phyloP scores from a whole-genome alignment of 805 yeast genomes.

The Monosporozyma aquatica region DNA sequence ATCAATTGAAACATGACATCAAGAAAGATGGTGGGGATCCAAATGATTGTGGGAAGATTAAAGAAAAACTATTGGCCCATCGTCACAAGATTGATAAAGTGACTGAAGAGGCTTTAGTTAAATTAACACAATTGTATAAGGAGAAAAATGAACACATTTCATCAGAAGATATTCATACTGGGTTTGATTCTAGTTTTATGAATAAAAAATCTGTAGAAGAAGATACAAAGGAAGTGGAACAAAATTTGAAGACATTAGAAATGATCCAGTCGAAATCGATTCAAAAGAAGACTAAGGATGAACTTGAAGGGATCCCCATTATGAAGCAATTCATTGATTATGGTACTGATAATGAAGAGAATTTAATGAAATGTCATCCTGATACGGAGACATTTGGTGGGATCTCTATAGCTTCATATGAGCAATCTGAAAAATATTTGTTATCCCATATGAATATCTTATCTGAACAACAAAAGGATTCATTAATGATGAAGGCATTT shows the following conservation, averaged over 20 bases:
- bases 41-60: slow-evolving; percentile 32
- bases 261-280: background rate
- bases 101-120: slow-evolving; percentile 51
- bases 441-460: slow-evolving; percentile 58
- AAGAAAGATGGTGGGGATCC: slow-evolving; percentile 38
- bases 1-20: slow-evolving; percentile 61
- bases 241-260: slow-evolving; percentile 7
- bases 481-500: slow-evolving; percentile 86
- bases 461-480: slow-evolving; percentile 80
- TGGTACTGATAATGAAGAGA: slow-evolving; percentile 25
- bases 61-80: slow-evolving; percentile 43
- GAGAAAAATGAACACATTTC: slow-evolving; percentile 73
- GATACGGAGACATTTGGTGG: slow-evolving; percentile 57
- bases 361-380: slow-evolving; percentile 47
- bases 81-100: slow-evolving; percentile 61
- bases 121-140: slow-evolving; percentile 54
- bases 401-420: slow-evolving; percentile 41
- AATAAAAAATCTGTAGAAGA: slow-evolving; percentile 41
- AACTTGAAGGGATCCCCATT: background rate
- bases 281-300: background rate
- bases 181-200: slow-evolving; percentile 77
- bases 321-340: slow-evolving; percentile 23
- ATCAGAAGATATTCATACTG: slow-evolving; percentile 85
- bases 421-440: slow-evolving; percentile 44
- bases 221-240: slow-evolving; percentile 7